Base-by-base conservation (phyloP, 495 filamentous ascomycete species). In the Xylaria scruposa region DNA sequence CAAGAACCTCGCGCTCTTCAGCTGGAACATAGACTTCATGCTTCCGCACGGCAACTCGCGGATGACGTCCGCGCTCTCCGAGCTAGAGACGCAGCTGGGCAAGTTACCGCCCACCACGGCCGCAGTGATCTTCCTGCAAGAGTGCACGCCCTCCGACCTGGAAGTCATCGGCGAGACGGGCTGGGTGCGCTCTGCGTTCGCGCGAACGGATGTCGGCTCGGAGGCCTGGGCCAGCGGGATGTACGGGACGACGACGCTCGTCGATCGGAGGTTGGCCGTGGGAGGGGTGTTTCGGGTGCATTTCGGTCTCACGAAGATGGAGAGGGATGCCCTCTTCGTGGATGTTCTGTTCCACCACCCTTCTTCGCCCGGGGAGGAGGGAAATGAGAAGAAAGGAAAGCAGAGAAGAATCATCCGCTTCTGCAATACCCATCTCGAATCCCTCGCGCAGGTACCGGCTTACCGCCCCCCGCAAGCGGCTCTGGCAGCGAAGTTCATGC, bases 341-440 rank as follows among this genome's bases (percentile, higher is more conserved):
- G 88, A 89, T 60, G 69, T 36, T 1, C 38, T 76, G 21, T 17
- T 19, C 0, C 26, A 31, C 7, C 33, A 3, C 7, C 7, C 33
- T 36, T 36, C 33, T 36, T 36, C 33, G 1, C 3, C 49, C 82
- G 19, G 63, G 58, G 12, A 12, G 6, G 3, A 31, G 5, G 56
- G 53, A 12, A 24, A 21, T 82, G n/a, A 38, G 70, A 8, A 54
- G 62, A 17, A 56, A n/a, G 72, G 71, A 4, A 9, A 51, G 1
- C 19, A 42, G 40, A 46, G 53, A 10, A 76, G 62, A 44, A 75
- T 71, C 0, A 47, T 89, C 0, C 81, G 87, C 38, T 70, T 89
- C 8, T 85, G 87, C 72, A 87, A 85, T 70, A 82, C 86, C 5
- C 88, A 90, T 71, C 84, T 89, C 21, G 88, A 89, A 71, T 87